Evolutionary conservation across 805 yeast genomes (phyloP).

Genomic region (Candida montana): DNA sequence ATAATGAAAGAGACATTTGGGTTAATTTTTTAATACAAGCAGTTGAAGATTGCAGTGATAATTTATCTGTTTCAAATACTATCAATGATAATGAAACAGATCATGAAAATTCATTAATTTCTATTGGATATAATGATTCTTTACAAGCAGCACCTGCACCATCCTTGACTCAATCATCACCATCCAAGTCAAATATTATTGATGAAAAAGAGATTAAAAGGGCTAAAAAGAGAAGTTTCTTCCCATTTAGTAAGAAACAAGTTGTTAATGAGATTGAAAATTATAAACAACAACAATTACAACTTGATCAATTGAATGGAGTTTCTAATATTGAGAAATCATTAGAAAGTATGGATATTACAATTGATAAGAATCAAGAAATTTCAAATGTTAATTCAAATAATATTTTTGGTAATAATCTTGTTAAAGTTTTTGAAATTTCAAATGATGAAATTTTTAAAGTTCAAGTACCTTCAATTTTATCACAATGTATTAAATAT

Average conservation of each 20-base stretch:
- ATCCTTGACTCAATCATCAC: neutral
- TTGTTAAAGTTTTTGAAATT: slow-evolving; percentile 44
- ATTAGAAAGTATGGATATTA: slow-evolving; percentile 27
- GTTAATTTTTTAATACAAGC: slow-evolving; percentile 40
- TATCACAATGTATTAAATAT: slow-evolving; percentile 68
- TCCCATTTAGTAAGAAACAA: slow-evolving; percentile 45
- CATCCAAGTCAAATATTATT: neutral
- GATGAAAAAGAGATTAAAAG: slow-evolving; percentile 35
- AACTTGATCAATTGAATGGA: slow-evolving; percentile 28
- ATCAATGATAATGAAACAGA: slow-evolving; percentile 16
- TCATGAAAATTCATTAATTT: slow-evolving; percentile 9
- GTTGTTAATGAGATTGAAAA: slow-evolving; percentile 13
- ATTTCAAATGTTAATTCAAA: slow-evolving; percentile 22
- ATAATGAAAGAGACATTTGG: slow-evolving; percentile 73
- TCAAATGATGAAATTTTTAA: slow-evolving; percentile 45
- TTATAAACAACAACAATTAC: slow-evolving; percentile 23
- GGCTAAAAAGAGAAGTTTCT: slow-evolving; percentile 51
- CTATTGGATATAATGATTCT: slow-evolving; percentile 7
- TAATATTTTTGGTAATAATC: slow-evolving; percentile 59
- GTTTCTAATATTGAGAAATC: slow-evolving; percentile 24
- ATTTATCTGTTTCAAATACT: neutral
- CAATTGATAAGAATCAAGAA: neutral
- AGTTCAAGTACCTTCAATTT: slow-evolving; percentile 60
- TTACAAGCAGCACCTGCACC: neutral
- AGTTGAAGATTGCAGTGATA: slow-evolving; percentile 18